phyloP scores from a whole-genome alignment of 2,329 filamentous ascomycete genomes.

The Immersiporthe knoxdaviesiana region DNA sequence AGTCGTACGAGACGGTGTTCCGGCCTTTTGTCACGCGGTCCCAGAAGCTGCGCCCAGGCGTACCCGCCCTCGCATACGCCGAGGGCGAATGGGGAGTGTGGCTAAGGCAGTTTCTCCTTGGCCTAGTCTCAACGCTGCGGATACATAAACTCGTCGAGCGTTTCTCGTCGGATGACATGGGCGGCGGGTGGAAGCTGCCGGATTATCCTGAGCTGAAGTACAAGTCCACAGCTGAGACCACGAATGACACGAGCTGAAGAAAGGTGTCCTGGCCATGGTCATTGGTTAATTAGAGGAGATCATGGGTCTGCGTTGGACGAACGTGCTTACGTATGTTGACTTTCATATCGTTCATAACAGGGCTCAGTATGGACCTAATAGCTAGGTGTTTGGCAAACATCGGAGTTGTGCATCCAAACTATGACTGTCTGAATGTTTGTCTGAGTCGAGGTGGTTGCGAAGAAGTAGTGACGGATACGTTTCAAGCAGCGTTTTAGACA shows the following conservation, averaged over 20 bases:
- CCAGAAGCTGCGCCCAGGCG: constrained; percentile 38
- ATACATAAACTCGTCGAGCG: constrained; percentile 16
- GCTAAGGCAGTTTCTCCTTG: constrained; percentile 18
- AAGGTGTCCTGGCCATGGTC: background rate
- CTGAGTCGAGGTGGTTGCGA: background rate
- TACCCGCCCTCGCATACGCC: constrained; percentile 14
- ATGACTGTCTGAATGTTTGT: background rate
- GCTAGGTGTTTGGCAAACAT: background rate
- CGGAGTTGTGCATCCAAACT: background rate
- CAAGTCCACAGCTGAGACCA: background rate
- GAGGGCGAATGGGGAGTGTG: constrained; percentile 27
- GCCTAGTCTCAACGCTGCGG: constrained; percentile 6
- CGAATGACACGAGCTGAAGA: background rate
- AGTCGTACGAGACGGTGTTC: constrained; percentile 48
- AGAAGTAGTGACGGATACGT: background rate
- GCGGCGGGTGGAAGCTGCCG: constrained; percentile 23
- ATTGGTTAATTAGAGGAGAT: background rate
- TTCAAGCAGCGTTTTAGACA: background rate
- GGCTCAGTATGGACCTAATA: background rate
- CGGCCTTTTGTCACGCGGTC: constrained; percentile 48
- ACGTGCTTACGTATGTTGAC: background rate
- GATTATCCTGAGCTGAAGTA: constrained; percentile 24
- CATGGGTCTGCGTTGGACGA: background rate
- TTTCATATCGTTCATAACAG: background rate
- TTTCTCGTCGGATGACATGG: constrained; percentile 23